phyloP scores from a whole-genome alignment of 73 alveolate species.

The Paraurostyla sp. region DNA sequence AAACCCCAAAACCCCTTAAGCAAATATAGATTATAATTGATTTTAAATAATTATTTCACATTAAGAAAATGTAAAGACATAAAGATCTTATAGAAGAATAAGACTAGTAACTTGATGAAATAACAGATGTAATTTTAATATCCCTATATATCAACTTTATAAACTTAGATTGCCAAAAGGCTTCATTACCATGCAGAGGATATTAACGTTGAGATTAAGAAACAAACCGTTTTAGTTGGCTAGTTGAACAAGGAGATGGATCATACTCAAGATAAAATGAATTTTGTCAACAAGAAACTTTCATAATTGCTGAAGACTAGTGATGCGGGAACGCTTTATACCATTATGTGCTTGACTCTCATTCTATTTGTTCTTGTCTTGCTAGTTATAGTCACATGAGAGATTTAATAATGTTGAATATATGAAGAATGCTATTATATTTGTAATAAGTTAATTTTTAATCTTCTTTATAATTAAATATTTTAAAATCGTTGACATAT shows the following conservation, averaged over 20 bases:
- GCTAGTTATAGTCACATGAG: constrained; percentile 44
- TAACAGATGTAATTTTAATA: constrained; percentile 21
- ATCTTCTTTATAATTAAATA: constrained; percentile 9
- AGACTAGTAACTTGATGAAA: constrained; percentile 66
- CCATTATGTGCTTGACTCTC: constrained; percentile 46
- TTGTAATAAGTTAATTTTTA: neutral
- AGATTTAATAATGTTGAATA: neutral
- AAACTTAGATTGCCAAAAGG: constrained; percentile 40
- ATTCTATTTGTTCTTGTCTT: constrained; percentile 37
- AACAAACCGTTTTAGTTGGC: constrained; percentile 32
- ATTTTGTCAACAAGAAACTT: constrained; percentile 59
- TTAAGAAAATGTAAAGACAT: constrained; percentile 40
- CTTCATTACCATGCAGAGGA: constrained; percentile 64
- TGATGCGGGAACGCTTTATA: constrained; percentile 60
- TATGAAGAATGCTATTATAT: neutral
- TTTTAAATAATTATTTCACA: neutral
- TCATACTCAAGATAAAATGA: constrained; percentile 59
- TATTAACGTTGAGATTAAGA: constrained; percentile 45
- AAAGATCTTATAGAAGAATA: constrained; percentile 50
- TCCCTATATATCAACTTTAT: neutral
- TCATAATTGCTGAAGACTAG: constrained; percentile 56
- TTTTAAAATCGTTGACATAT: too few relatives aligned
- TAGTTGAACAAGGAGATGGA: constrained; percentile 55
- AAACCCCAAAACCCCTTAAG: constrained; percentile 43
- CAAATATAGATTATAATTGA: neutral